Evolutionary conservation across 495 filamentous ascomycete species (phyloP).

Genomic region (Trichoderma parareesei): DNA sequence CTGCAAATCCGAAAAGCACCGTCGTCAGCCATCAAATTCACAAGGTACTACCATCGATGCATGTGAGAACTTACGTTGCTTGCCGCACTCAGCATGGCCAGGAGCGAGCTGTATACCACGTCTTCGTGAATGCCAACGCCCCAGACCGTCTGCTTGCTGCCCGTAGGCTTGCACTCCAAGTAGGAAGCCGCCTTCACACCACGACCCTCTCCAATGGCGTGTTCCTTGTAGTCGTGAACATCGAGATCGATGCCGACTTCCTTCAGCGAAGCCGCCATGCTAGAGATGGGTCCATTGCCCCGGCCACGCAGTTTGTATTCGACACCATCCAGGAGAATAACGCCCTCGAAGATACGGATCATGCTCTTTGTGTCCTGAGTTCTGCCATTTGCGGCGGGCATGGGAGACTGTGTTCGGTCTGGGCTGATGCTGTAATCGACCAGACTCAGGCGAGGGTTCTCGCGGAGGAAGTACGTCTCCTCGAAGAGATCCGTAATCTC

Average conservation of each 20-base stretch:
- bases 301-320: conserved; percentile 73
- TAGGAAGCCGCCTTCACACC: conserved; percentile 88
- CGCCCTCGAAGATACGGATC: conserved; percentile 76
- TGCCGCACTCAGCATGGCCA: conserved; percentile 81
- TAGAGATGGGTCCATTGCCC: conserved; percentile 87
- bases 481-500: conserved; percentile 88
- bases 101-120: conserved; percentile 84
- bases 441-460: conserved; percentile 74
- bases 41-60: neutral
- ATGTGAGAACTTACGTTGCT: conserved; percentile 60
- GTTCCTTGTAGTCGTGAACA: conserved; percentile 93
- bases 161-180: conserved; percentile 78
- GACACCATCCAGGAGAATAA: conserved; percentile 72
- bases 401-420: conserved; percentile 72
- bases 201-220: conserved; percentile 72
- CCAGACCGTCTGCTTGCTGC: conserved; percentile 70
- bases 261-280: conserved; percentile 72
- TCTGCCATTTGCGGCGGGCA: conserved; percentile 58
- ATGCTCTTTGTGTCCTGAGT: conserved; percentile 67
- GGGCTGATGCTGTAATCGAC: conserved; percentile 88
- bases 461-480: conserved; percentile 72
- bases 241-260: conserved; percentile 83
- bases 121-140: conserved; percentile 94
- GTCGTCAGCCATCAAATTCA: neutral
- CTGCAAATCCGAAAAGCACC: conserved; percentile 25